Percentiles rank a stretch among this genome's conserved stretches.
Evolutionary conservation across 2,329 filamentous ascomycete genomes (phyloP).

Genomic region (Trichoderma hamatum): DNA sequence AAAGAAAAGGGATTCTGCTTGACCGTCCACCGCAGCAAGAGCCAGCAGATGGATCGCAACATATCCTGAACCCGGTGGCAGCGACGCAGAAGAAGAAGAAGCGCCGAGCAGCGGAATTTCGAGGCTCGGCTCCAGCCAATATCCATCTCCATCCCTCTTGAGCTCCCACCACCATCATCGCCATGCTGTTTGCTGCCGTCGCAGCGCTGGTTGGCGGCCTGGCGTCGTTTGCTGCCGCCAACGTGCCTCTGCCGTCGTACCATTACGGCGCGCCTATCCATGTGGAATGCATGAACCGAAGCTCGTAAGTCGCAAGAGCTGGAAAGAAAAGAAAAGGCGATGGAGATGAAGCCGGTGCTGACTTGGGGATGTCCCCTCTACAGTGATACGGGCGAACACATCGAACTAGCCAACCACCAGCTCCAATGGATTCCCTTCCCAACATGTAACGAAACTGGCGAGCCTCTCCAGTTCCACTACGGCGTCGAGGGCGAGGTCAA

Average conservation of each 20-base stretch:
- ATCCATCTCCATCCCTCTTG: neutral
- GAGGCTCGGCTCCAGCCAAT: neutral
- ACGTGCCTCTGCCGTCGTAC: slow-evolving; percentile 59
- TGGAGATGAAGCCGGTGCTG: neutral
- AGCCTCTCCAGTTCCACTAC: slow-evolving; percentile 83
- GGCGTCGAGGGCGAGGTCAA: slow-evolving; percentile 80
- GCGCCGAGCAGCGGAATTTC: neutral
- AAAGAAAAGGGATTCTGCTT: neutral
- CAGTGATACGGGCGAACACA: slow-evolving; percentile 87
- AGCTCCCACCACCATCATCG: neutral
- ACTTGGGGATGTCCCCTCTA: neutral
- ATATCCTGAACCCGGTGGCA: slow-evolving; percentile 1
- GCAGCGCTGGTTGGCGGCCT: slow-evolving; percentile 33
- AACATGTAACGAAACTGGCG: slow-evolving; percentile 82
- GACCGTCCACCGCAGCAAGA: neutral
- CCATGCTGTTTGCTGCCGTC: slow-evolving; percentile 10
- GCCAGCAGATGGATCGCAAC: slow-evolving; percentile 20
- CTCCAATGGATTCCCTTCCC: slow-evolving; percentile 93
- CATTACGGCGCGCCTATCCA: slow-evolving; percentile 68
- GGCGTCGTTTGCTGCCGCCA: slow-evolving; percentile 36
- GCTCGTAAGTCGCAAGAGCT: slow-evolving; percentile 61
- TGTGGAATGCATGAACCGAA: slow-evolving; percentile 75
- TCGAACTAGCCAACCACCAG: slow-evolving; percentile 78
- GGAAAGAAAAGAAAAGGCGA: neutral
- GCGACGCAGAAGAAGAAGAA: neutral